Base-by-base conservation (phyloP, 768 basidiomycete genomes). In the Dentipellis fragilis region DNA sequence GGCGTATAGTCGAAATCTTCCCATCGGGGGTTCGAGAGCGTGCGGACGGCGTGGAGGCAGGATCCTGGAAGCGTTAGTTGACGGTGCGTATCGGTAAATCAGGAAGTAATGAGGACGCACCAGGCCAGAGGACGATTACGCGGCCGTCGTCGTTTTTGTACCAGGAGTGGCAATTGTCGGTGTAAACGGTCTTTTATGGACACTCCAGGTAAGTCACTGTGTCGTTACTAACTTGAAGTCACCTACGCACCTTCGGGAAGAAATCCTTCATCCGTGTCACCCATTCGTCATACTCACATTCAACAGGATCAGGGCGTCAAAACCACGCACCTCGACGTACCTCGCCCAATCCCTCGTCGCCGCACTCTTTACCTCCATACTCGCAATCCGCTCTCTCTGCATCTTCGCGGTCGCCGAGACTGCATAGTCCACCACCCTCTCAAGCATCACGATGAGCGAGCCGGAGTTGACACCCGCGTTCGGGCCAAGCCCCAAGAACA, bases 341-440 rank as follows among this genome's bases (percentile, higher is more conserved):
- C 60, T 56, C 52, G 62, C 61, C 54, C 66, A 71, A 48, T 68
- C 70, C 21, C 61, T 51, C 17, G 66, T 62, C 0, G 69, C 68
- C 19, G 56, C 64, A 21, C 59, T 57, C 54, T 66, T 67, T 16
- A 65, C 63, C 36, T 61, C 57, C 50, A 69, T 64, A 0, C 59
- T 57, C 47, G 57, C 62, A 59, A 67, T 57, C 42, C 64, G 51
- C 57, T 72, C 67, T 3, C 59, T 55, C 55, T 66, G 65, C 61
- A 70, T 63, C 62, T 71, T 70, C 42, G 46, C 51, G 52, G 69
- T 59, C 39, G 58, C 61, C 16, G 48, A 17, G 36, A 65, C 55
- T 21, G 62, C 54, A 56, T 68, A 68, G 29, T 64, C 63, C 17
- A 64, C 59, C 55, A 66, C 63, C 10, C 55, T 40, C 58, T 69